phyloP scores from a whole-genome alignment of 805 yeast genomes.

The Metschnikowia chrysomelidarum region DNA sequence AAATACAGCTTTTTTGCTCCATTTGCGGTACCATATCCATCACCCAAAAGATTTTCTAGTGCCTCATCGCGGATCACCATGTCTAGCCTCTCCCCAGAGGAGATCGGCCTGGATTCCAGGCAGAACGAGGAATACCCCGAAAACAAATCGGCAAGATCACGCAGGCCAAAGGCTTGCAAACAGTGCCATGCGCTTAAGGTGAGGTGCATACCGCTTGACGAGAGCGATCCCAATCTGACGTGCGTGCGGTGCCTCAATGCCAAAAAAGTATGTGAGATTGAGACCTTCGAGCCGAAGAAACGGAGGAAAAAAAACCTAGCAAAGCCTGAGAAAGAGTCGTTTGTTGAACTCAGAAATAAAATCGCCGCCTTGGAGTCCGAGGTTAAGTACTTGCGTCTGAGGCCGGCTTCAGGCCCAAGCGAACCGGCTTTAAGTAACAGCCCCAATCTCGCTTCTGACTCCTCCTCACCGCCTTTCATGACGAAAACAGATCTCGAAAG shows the following conservation, averaged over 20 bases:
- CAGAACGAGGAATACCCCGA: slow-evolving; percentile 5
- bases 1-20: background rate
- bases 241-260: slow-evolving; percentile 74
- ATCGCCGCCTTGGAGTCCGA: slow-evolving; percentile 19
- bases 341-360: slow-evolving; percentile 23
- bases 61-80: slow-evolving; percentile 3
- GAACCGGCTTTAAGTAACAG: slow-evolving; percentile 1
- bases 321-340: slow-evolving; percentile 16
- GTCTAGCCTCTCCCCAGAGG: slow-evolving; percentile 11
- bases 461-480: slow-evolving; percentile 24
- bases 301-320: slow-evolving; percentile 33
- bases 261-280: slow-evolving; percentile 63
- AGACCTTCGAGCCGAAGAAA: slow-evolving; percentile 57
- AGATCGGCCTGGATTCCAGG: slow-evolving; percentile 10
- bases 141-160: slow-evolving; percentile 13
- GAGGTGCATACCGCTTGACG: slow-evolving; percentile 73
- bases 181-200: slow-evolving; percentile 84
- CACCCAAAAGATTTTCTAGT: no score
- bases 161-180: slow-evolving; percentile 60
- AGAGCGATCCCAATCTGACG: slow-evolving; percentile 55
- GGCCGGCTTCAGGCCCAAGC: slow-evolving; percentile 5
- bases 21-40: no score
- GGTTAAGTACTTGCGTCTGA: slow-evolving; percentile 11
- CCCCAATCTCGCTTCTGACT: slow-evolving; percentile 7
- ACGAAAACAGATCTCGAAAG: slow-evolving; percentile 38